Percentiles rank a stretch among this genome's conserved stretches.
These are phyloP conservation scores for Aechmea fasciata DNA, from an alignment of 176 grass and related monocot species.

Conservation along the genomic window DNA sequence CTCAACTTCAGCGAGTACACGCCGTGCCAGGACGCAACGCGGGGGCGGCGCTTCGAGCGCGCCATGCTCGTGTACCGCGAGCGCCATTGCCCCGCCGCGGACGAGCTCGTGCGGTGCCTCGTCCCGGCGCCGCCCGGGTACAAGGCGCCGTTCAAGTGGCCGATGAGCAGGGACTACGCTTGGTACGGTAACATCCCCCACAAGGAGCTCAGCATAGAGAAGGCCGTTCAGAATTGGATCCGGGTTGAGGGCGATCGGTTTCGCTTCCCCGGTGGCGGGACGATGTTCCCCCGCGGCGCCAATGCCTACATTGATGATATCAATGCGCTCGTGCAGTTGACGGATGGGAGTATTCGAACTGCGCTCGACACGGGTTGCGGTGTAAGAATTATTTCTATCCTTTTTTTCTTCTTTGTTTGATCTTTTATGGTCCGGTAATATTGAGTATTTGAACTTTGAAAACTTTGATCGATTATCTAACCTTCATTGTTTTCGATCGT, in stretches of 20 bases:
- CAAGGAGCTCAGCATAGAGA: conserved; percentile 76
- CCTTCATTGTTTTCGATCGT: too few species aligned
- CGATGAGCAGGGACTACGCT: conserved; percentile 77
- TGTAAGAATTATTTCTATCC: conserved; percentile 21
- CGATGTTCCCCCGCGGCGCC: conserved; percentile 69
- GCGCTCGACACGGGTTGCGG: conserved; percentile 87
- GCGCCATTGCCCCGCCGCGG: conserved; percentile 63
- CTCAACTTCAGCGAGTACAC: conserved; percentile 70
- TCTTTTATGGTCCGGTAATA: too few species aligned
- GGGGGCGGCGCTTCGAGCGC: conserved; percentile 61
- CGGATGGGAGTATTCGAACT: conserved; percentile 57
- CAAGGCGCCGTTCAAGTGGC: conserved; percentile 64
- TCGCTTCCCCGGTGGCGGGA: conserved; percentile 82
- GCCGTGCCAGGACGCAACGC: conserved; percentile 72
- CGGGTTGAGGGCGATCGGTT: conserved; percentile 79
- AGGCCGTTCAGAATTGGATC: conserved; percentile 87
- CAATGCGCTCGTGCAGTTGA: conserved; percentile 59
- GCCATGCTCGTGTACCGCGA: conserved; percentile 69
- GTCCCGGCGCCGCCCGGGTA: conserved; percentile 75
- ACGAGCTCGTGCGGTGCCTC: conserved; percentile 57
- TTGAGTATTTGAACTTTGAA: too few species aligned
- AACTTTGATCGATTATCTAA: too few species aligned
- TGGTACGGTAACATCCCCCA: conserved; percentile 70
- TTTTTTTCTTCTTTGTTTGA: too few species aligned
- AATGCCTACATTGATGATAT: conserved; percentile 74